Evolutionary conservation across 192 early-diverging fungal species (phyloP).

Genomic region (Umbelopsis isabellina): DNA sequence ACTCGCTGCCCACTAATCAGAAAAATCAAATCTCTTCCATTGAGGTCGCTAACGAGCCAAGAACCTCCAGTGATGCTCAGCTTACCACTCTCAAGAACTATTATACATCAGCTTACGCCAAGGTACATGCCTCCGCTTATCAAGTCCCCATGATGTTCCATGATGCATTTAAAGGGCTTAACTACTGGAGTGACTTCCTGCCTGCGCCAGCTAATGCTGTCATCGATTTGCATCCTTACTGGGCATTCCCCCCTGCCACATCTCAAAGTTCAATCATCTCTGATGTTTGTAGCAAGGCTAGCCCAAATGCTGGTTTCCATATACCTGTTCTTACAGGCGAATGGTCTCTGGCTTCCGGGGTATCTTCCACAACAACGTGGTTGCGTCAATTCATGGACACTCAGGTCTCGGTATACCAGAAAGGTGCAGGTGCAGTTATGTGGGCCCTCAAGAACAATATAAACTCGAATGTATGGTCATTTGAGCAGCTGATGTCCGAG

Average conservation of each 20-base stretch:
- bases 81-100: conserved; percentile 39
- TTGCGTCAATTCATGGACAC: conserved; percentile 35
- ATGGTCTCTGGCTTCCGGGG: conserved; percentile 32
- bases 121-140: conserved; percentile 34
- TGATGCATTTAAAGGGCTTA: conserved; percentile 45
- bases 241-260: conserved; percentile 23
- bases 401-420: conserved; percentile 27
- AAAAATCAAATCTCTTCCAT: conserved; percentile 29
- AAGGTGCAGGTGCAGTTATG: conserved; percentile 25
- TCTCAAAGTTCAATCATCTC: conserved; percentile 20
- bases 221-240: conserved; percentile 38
- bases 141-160: conserved; percentile 47
- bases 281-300: conserved; percentile 17
- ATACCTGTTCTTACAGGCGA: conserved; percentile 35
- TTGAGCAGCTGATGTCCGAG: conserved; percentile 27
- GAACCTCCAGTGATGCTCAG: conserved; percentile 21
- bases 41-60: conserved; percentile 48
- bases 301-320: conserved; percentile 23
- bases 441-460: conserved; percentile 39
- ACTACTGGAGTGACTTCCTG: conserved; percentile 41
- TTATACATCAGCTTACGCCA: conserved; percentile 44
- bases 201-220: conserved; percentile 37
- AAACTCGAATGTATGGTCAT: conserved; percentile 33
- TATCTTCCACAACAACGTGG: conserved; percentile 12
- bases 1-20: conserved; percentile 25